phyloP scores from a whole-genome alignment of 2,329 filamentous ascomycete genomes.

The Colletotrichum camelliae region DNA sequence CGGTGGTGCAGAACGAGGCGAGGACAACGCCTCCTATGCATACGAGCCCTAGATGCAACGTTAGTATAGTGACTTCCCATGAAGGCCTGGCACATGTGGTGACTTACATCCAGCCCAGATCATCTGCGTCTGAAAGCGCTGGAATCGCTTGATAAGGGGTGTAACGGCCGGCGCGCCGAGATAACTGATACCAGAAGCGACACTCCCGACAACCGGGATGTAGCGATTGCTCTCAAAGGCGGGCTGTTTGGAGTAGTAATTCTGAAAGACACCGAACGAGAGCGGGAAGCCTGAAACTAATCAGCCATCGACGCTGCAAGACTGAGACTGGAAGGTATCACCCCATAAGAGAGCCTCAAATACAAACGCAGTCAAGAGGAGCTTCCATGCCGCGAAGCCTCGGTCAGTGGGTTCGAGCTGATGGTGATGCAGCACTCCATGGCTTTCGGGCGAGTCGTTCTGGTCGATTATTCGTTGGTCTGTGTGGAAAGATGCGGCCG shows the following conservation, averaged over 20 bases:
- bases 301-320: neutral
- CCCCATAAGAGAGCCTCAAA: constrained; percentile 32
- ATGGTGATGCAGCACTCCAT: neutral
- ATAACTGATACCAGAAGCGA: constrained; percentile 34
- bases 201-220: constrained; percentile 32
- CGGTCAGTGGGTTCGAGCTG: constrained; percentile 27
- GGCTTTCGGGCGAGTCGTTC: neutral
- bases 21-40: constrained; percentile 40
- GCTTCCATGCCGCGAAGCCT: constrained; percentile 28
- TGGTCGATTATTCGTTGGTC: neutral
- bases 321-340: neutral
- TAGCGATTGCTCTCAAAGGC: constrained; percentile 30
- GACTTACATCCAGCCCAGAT: constrained; percentile 33
- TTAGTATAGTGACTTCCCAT: neutral
- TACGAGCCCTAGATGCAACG: constrained; percentile 33
- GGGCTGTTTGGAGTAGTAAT: constrained; percentile 31
- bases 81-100: neutral
- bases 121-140: constrained; percentile 36
- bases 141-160: constrained; percentile 36
- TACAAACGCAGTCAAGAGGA: constrained; percentile 30
- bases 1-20: constrained; percentile 36
- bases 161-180: constrained; percentile 38
- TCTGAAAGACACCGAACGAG: constrained; percentile 35
- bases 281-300: constrained; percentile 30
- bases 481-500: neutral